Evolutionary conservation across 2,329 filamentous ascomycete genomes (phyloP), one percentile per base, ranked within the genome.

Genomic region (Aspergillus sp.): DNA sequence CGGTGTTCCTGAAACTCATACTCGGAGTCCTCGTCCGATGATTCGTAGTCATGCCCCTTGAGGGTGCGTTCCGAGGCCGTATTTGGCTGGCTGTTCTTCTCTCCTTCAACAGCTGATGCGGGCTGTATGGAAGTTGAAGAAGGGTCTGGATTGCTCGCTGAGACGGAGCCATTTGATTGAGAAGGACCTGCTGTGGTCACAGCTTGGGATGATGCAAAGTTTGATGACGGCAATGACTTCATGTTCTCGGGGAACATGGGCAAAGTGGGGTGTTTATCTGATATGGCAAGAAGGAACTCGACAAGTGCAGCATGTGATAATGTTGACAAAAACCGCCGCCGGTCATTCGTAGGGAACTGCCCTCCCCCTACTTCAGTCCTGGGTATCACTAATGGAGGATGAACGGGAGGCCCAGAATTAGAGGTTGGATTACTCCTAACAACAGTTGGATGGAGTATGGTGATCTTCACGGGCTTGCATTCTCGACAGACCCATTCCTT

Each of bases 401-500:
- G 64, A 32, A 59, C 17, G 11, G 43, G 57, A 38, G 60, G 58
- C 5, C 15, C 38, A 7, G 45, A 50, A 17, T 52, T 48, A 20
- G 53, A 48, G 15, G 13, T 57, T 59, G 64, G 53, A 64, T 72
- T 70, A 57, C 70, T 70, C 26, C 67, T 65, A 11, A 71, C 68
- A 5, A 73, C 57, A 44, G 65, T 76, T 64, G 72, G 76, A 66
- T 73, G 75, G 17, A 74, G 55, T 39, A 79, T 76, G 18, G 56
- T 58, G 71, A 78, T 63, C 79, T 78, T 49, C 74, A 78, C 71
- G 79, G 83, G 47, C 68, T 75, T 56, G 70, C 90, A 93, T 26
- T 82, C 78, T 6, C 76, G 75, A 67, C 90, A 95, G 67, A 86
- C 84, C 90, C 90, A 95, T 62, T 87, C 84, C 58, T 84, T 84